phyloP scores from a whole-genome alignment of 2,329 filamentous ascomycete species.

The Fusarium nematophilum region DNA sequence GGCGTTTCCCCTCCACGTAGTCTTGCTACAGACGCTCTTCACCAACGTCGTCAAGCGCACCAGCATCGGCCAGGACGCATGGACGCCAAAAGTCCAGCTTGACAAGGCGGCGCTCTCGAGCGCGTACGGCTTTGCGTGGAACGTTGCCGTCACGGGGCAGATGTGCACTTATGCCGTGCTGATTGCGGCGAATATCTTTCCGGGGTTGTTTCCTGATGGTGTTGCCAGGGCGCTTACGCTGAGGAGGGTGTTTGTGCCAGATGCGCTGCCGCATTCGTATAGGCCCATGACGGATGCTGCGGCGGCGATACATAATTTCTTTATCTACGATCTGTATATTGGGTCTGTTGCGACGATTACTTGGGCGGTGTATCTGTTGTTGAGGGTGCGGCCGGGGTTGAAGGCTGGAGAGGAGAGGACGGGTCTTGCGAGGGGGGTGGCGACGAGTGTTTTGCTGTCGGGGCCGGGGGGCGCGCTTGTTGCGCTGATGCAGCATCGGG shows the following conservation, averaged over 20 bases:
- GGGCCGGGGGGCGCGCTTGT: conserved; percentile 38
- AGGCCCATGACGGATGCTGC: conserved; percentile 31
- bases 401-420: conserved; percentile 29
- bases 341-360: conserved; percentile 31
- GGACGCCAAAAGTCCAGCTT: conserved; percentile 20
- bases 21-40: conserved; percentile 25
- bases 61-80: conserved; percentile 38
- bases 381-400: conserved; percentile 31
- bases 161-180: conserved; percentile 34
- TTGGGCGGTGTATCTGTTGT: conserved; percentile 33
- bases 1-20: conserved; percentile 35
- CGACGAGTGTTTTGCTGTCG: conserved; percentile 35
- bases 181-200: conserved; percentile 12
- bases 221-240: conserved; percentile 26
- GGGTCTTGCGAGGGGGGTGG: conserved; percentile 28
- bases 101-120: conserved; percentile 37
- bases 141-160: conserved; percentile 38
- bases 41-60: conserved; percentile 29
- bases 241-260: conserved; percentile 32
- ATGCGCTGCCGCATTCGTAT: conserved; percentile 27
- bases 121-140: conserved; percentile 42
- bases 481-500: conserved; percentile 42
- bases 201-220: conserved; percentile 30
- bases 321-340: conserved; percentile 41
- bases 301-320: conserved; percentile 34